Evolutionary conservation across 495 filamentous ascomycete genomes (phyloP).

Genomic region (Endocarpon pusillum): DNA sequence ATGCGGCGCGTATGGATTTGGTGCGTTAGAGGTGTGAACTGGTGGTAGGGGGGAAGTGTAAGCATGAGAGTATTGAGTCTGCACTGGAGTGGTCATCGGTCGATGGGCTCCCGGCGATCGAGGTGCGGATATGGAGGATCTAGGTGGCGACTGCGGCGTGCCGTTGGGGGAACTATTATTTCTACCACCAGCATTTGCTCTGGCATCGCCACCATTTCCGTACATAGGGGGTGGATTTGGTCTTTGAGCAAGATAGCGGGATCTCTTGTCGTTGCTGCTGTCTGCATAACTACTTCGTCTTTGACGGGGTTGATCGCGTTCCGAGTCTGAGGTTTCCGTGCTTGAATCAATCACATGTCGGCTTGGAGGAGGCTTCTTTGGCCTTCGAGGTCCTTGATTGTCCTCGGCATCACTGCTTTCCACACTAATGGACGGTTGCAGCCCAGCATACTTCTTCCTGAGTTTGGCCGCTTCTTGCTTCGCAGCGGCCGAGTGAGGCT

Average conservation of each 20-base stretch:
- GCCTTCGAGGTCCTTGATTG: constrained; percentile 7
- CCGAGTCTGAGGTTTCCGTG: constrained; percentile 5
- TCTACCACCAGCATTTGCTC: background rate
- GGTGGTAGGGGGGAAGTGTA: background rate
- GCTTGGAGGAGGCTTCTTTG: constrained; percentile 10
- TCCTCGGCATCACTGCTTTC: constrained; percentile 25
- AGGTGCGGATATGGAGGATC: background rate
- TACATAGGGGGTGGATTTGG: constrained; percentile 9
- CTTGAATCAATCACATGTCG: constrained; percentile 7
- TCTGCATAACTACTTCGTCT: constrained; percentile 3
- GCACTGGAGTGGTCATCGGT: background rate
- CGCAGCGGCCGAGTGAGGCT: constrained; percentile 19
- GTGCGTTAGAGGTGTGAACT: background rate
- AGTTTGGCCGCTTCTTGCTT: constrained; percentile 12
- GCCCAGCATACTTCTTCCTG: constrained; percentile 16
- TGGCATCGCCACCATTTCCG: no score
- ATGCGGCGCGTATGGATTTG: background rate
- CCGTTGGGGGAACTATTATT: background rate
- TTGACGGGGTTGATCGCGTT: constrained; percentile 1
- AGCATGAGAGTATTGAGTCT: no score
- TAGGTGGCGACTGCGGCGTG: background rate
- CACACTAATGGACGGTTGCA: constrained; percentile 17
- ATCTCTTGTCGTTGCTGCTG: constrained; percentile 3
- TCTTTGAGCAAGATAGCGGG: constrained; percentile 3
- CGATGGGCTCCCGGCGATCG: background rate